Evolutionary conservation across 805 yeast genomes (phyloP).

Genomic region (Pichia kluyveri): DNA sequence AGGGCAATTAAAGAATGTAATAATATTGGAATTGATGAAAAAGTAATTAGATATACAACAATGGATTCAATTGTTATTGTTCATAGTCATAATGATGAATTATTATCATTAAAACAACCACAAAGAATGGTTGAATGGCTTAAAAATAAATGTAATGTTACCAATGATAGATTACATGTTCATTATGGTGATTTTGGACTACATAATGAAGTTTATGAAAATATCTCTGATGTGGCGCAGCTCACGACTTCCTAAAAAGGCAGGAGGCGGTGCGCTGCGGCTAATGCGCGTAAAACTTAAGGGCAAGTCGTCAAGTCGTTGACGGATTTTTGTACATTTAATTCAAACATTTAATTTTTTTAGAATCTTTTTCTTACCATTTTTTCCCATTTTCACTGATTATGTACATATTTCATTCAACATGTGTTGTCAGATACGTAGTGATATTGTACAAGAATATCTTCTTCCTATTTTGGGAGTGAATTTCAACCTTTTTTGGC

Average conservation of each 20-base stretch:
- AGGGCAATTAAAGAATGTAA: conserved; percentile 15
- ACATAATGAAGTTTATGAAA: conserved; percentile 57
- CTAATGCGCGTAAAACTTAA: not conserved
- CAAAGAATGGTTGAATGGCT: conserved; percentile 30
- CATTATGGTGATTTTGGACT: conserved; percentile 38
- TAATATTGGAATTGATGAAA: conserved; percentile 6
- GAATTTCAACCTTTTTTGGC: too few species aligned
- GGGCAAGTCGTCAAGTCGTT: not conserved
- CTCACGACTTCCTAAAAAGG: not conserved
- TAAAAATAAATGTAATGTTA: not conserved
- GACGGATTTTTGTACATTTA: not conserved
- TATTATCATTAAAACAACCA: conserved; percentile 46
- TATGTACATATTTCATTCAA: too few species aligned
- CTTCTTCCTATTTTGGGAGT: too few species aligned
- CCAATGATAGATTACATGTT: conserved; percentile 6
- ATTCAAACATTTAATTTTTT: too few species aligned
- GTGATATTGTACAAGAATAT: too few species aligned
- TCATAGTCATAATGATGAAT: conserved; percentile 62
- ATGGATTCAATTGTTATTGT: conserved; percentile 30
- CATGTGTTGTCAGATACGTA: too few species aligned
- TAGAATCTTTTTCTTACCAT: too few species aligned
- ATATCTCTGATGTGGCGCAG: conserved; percentile 24
- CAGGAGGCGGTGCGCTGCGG: not conserved
- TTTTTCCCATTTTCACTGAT: too few species aligned
- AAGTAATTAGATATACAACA: not conserved